Evolutionary conservation across 1,139 yeast genomes (phyloP).

Genomic region (Saccharomyces hybrid): DNA sequence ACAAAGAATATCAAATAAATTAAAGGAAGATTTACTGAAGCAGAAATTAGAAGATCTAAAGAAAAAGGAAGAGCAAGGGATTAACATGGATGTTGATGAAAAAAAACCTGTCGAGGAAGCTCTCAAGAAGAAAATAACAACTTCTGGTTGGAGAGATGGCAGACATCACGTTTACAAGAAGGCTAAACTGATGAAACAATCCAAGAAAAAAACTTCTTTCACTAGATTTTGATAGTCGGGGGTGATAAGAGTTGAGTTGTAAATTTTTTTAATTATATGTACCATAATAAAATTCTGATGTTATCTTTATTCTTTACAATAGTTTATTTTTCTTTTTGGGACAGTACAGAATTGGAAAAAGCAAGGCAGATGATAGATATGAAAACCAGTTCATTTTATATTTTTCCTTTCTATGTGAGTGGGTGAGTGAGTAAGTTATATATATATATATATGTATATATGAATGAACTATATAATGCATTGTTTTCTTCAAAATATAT

Average conservation of each 20-base stretch:
- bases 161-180: constrained; percentile 62
- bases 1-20: constrained; percentile 57
- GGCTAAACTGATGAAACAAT: constrained; percentile 47
- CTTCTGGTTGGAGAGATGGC: constrained; percentile 80
- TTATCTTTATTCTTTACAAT: not conserved
- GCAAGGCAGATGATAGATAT: not conserved
- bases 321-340: not conserved
- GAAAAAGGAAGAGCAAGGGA: constrained; percentile 23
- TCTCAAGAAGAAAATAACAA: constrained; percentile 41
- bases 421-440: not conserved
- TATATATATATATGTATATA: not conserved
- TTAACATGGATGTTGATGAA: constrained; percentile 24
- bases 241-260: not conserved
- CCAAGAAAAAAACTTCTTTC: constrained; percentile 29
- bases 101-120: constrained; percentile 27
- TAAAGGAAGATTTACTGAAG: constrained; percentile 39
- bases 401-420: not conserved
- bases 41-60: constrained; percentile 35
- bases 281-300: not conserved
- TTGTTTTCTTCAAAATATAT: not conserved
- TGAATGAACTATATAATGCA: not conserved
- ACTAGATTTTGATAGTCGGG: constrained; percentile 17
- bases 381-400: not conserved
- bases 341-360: not conserved
- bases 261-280: not conserved